These are phyloP conservation scores for Dendrostoma leiphaemia DNA, from an alignment of 2,329 filamentous ascomycete species.

Conservation along the genomic window DNA sequence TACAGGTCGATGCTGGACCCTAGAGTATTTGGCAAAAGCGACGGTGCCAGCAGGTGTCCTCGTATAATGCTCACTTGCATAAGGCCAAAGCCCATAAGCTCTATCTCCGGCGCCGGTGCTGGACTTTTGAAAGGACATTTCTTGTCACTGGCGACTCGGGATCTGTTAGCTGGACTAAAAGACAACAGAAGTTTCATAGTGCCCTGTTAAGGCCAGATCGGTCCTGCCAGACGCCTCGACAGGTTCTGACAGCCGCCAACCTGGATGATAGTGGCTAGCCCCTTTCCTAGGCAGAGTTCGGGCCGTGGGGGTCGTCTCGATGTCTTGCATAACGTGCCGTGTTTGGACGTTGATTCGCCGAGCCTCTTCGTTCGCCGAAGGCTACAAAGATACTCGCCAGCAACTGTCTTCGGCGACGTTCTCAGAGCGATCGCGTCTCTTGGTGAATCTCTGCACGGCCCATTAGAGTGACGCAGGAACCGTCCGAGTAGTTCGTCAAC, in stretches of 20 bases:
- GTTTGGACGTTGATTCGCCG: too few relatives aligned
- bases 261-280: conserved; percentile 5
- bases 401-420: conserved; percentile 1
- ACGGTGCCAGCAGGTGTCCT: background rate
- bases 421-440: too few relatives aligned
- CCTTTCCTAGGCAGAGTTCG: conserved; percentile 7
- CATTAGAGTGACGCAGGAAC: too few relatives aligned
- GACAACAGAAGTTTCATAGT: background rate
- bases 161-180: background rate
- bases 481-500: too few relatives aligned
- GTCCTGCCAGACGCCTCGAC: conserved; percentile 11
- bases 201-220: background rate
- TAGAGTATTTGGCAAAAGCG: background rate
- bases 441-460: too few relatives aligned
- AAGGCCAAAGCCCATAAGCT: too few relatives aligned
- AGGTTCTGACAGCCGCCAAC: conserved; percentile 16
- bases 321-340: background rate
- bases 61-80: background rate
- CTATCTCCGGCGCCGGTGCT: too few relatives aligned
- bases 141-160: background rate
- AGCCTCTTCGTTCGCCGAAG: background rate
- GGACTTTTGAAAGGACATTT: background rate
- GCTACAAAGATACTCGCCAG: background rate
- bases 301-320: conserved; percentile 10
- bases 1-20: conserved; percentile 2